Percentiles rank a stretch among this genome's conserved stretches.
Conservation (phyloP, 129 eudicot species). For the Centaurea solstitialis region DNA sequence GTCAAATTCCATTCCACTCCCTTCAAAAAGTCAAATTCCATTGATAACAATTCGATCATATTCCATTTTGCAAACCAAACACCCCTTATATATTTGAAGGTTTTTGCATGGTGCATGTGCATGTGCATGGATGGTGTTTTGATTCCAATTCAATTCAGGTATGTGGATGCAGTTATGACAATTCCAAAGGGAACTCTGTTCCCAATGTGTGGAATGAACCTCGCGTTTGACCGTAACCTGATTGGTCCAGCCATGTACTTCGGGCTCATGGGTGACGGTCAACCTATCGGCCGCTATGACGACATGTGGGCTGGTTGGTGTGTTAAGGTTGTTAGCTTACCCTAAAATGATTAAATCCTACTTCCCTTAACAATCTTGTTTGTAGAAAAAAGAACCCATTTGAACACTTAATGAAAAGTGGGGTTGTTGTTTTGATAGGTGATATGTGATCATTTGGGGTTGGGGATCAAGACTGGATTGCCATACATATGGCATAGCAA, state of each 20-base stretch:
- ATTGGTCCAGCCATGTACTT: conserved; percentile 68
- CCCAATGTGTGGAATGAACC: conserved; percentile 66
- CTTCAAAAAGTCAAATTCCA: too few relatives aligned
- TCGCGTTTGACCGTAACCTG: conserved; percentile 48
- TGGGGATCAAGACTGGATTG: conserved; percentile 57
- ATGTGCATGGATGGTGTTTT: conserved; percentile 14
- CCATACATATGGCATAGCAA: conserved; percentile 73
- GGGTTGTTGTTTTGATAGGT: conserved; percentile 27
- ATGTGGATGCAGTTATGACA: conserved; percentile 58
- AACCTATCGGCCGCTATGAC: conserved; percentile 51
- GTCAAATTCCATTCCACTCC: too few relatives aligned
- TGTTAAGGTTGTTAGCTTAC: conserved; percentile 38
- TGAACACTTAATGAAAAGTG: neutral
- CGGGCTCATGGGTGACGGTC: conserved; percentile 58
- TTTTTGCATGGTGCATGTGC: neutral
- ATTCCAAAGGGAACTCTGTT: conserved; percentile 60
- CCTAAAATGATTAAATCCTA: neutral
- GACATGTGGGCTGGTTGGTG: conserved; percentile 63
- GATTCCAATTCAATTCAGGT: conserved; percentile 30
- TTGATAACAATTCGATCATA: too few relatives aligned
- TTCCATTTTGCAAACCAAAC: too few relatives aligned
- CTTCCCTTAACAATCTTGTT: neutral
- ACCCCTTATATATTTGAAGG: neutral
- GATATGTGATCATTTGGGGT: conserved; percentile 61
- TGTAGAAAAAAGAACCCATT: neutral